Evolutionary conservation across 1,284 basidiomycete genomes (phyloP).

Genomic region (Blastosporella zonata): DNA sequence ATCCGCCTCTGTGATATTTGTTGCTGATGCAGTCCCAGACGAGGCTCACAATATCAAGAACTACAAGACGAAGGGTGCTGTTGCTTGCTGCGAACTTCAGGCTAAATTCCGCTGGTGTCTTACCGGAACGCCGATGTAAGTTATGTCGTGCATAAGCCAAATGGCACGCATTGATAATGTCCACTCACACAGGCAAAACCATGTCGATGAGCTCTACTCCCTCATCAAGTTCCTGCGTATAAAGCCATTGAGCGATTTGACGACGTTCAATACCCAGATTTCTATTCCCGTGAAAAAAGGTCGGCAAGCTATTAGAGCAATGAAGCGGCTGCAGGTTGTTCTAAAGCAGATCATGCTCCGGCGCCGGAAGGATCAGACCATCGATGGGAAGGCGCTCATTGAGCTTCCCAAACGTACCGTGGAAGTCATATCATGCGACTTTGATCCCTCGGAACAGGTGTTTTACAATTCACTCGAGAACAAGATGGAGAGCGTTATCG

Average conservation of each 20-base stretch:
- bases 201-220: slow-evolving; percentile 86
- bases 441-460: slow-evolving; percentile 69
- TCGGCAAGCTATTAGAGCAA: slow-evolving; percentile 60
- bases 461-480: slow-evolving; percentile 83
- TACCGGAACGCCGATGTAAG: slow-evolving; percentile 87
- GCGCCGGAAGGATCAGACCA: slow-evolving; percentile 77
- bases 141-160: not conserved
- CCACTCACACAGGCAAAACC: slow-evolving; percentile 63
- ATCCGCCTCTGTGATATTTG: not conserved
- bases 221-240: slow-evolving; percentile 88
- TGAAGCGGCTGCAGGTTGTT: slow-evolving; percentile 86
- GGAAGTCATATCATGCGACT: slow-evolving; percentile 70
- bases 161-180: not conserved
- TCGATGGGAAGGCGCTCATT: slow-evolving; percentile 88
- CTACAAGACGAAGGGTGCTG: slow-evolving; percentile 75
- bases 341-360: slow-evolving; percentile 89
- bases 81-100: slow-evolving; percentile 78
- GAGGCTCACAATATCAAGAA: slow-evolving; percentile 99
- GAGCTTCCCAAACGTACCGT: slow-evolving; percentile 78
- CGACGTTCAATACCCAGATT: slow-evolving; percentile 77
- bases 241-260: slow-evolving; percentile 80
- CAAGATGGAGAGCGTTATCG: slow-evolving; percentile 71
- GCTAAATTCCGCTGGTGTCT: slow-evolving; percentile 87
- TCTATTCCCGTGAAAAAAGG: slow-evolving; percentile 78
- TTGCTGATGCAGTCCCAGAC: slow-evolving; percentile 46